phyloP scores from a whole-genome alignment of 768 basidiomycete species.

The Tulasnella sp. region DNA sequence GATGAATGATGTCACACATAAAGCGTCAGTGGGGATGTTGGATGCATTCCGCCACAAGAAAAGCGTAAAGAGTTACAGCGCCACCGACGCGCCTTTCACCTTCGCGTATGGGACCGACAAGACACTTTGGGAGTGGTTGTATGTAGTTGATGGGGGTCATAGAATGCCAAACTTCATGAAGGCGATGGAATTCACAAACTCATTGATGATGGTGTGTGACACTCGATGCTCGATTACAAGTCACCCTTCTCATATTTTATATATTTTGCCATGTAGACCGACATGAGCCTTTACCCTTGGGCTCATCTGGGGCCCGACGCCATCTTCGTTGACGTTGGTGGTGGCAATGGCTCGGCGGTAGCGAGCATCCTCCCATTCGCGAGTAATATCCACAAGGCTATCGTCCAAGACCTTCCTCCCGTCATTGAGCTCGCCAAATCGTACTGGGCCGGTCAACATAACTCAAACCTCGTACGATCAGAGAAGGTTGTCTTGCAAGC shows the following conservation, averaged over 20 bases:
- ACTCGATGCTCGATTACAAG: no score
- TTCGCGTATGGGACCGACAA: background rate
- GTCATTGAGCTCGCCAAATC: background rate
- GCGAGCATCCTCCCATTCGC: background rate
- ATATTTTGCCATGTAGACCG: background rate
- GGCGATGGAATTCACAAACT: no score
- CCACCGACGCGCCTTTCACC: background rate
- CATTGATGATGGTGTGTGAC: no score
- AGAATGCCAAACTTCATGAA: no score
- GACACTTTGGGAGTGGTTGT: background rate
- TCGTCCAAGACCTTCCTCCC: background rate
- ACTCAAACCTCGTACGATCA: background rate
- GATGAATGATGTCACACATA: background rate
- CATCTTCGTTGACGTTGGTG: slow-evolving; percentile 2
- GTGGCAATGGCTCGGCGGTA: background rate
- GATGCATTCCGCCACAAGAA: background rate
- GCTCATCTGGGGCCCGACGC: background rate
- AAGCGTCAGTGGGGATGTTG: background rate
- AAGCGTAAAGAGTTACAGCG: background rate
- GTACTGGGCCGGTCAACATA: background rate
- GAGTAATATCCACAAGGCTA: background rate
- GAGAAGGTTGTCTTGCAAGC: background rate
- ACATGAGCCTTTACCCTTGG: background rate
- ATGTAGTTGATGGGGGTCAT: no score
- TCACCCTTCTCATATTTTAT: no score